phyloP scores from a whole-genome alignment of 75 land plant genomes.

The Cunninghamia lanceolata region DNA sequence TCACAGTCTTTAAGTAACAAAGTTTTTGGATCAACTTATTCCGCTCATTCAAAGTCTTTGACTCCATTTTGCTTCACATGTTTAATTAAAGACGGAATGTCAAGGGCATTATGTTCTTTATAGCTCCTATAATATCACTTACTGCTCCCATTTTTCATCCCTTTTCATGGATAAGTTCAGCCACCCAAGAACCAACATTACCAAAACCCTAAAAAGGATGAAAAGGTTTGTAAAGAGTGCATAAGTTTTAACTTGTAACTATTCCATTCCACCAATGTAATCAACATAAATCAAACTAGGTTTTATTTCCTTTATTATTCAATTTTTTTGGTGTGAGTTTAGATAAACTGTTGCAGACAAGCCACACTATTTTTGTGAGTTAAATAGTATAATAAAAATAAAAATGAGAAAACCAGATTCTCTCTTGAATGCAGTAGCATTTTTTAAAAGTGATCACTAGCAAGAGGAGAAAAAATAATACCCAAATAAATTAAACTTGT shows the following conservation, averaged over 20 bases:
- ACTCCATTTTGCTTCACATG: conserved; percentile 48
- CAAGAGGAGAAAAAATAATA: background rate
- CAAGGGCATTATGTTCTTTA: conserved; percentile 62
- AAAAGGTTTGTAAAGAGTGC: background rate
- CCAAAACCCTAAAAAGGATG: conserved; percentile 63
- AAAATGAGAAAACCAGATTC: background rate
- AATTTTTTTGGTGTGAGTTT: background rate
- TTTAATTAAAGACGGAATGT: conserved; percentile 50
- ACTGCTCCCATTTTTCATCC: conserved; percentile 77
- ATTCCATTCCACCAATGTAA: background rate
- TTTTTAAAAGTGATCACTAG: background rate
- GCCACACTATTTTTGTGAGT: background rate
- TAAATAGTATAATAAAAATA: background rate
- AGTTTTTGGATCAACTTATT: conserved; percentile 51
- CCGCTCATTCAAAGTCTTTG: conserved; percentile 49
- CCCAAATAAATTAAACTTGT: no score
- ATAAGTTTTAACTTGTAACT: background rate
- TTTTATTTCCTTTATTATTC: background rate
- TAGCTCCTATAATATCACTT: conserved; percentile 68
- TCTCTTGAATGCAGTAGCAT: background rate
- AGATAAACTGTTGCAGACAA: background rate
- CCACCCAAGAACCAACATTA: conserved; percentile 87
- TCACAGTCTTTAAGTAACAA: conserved; percentile 48
- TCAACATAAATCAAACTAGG: background rate
- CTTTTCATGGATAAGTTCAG: conserved; percentile 59